These are phyloP conservation scores for Meredithiella fracta DNA, from an alignment of 2,329 filamentous ascomycete genomes.

Conservation along the genomic window DNA sequence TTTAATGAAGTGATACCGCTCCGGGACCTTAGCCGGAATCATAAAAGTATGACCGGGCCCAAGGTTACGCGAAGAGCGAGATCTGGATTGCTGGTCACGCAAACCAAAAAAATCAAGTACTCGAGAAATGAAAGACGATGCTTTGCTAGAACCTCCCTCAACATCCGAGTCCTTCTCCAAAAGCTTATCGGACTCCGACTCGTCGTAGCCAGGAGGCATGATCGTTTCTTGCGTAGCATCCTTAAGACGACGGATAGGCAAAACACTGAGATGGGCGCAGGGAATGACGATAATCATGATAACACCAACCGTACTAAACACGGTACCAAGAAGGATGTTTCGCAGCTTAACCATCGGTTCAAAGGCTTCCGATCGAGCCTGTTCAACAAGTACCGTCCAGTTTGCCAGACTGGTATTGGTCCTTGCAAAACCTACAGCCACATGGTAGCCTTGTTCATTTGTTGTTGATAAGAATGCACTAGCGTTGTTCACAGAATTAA, in stretches of 20 bases:
- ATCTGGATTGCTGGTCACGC: slow-evolving; percentile 12
- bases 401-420: slow-evolving; percentile 52
- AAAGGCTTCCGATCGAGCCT: slow-evolving; percentile 58
- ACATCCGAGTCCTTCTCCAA: slow-evolving; percentile 1
- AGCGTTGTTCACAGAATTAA: slow-evolving; percentile 43
- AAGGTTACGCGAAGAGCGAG: slow-evolving; percentile 20
- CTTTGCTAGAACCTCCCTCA: neutral
- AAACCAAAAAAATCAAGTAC: slow-evolving; percentile 16
- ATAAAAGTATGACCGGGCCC: slow-evolving; percentile 47
- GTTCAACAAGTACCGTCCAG: slow-evolving; percentile 72
- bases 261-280: slow-evolving; percentile 64
- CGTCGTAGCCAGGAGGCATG: slow-evolving; percentile 43
- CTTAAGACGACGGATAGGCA: slow-evolving; percentile 62
- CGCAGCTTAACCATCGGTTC: slow-evolving; percentile 58
- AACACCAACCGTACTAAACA: slow-evolving; percentile 65
- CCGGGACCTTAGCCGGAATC: slow-evolving; percentile 68
- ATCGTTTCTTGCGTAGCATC: slow-evolving; percentile 60
- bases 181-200: slow-evolving; percentile 23
- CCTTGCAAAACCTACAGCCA: slow-evolving; percentile 68
- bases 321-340: slow-evolving; percentile 64
- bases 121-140: slow-evolving; percentile 9
- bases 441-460: slow-evolving; percentile 53
- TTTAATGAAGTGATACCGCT: slow-evolving; percentile 56
- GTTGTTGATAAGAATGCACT: slow-evolving; percentile 49
- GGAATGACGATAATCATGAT: slow-evolving; percentile 59